phyloP scores from a whole-genome alignment of 2,329 filamentous ascomycete species.

The Magnaporthiopsis rhizophila region DNA sequence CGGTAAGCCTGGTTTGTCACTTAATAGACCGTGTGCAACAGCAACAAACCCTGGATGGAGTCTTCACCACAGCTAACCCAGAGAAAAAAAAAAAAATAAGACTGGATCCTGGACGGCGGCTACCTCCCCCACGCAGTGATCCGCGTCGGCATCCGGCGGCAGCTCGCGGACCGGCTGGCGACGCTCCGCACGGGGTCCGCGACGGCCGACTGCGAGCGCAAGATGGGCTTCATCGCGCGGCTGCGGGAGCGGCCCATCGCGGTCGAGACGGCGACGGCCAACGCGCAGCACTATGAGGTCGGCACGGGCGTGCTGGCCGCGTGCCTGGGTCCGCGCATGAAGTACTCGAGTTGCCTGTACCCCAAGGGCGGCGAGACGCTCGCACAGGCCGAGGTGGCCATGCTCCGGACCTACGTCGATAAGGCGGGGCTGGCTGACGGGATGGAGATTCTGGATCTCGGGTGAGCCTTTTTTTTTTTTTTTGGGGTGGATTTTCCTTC shows the following conservation, averaged over 20 bases:
- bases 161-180: slow-evolving; percentile 52
- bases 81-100: slow-evolving; percentile 15
- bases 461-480: slow-evolving; percentile 39
- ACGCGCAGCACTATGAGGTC: slow-evolving; percentile 67
- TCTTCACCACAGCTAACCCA: too few relatives aligned
- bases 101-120: slow-evolving; percentile 55
- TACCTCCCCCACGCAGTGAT: slow-evolving; percentile 57
- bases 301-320: slow-evolving; percentile 54
- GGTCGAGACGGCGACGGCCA: slow-evolving; percentile 57
- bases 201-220: slow-evolving; percentile 44
- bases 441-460: slow-evolving; percentile 54
- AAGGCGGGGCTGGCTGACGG: slow-evolving; percentile 52
- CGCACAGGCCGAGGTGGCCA: slow-evolving; percentile 56
- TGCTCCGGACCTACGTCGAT: slow-evolving; percentile 56
- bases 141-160: slow-evolving; percentile 56
- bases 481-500: too few relatives aligned
- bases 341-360: slow-evolving; percentile 63
- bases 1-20: neutral
- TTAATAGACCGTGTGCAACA: neutral
- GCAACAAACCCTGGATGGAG: too few relatives aligned
- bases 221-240: slow-evolving; percentile 54
- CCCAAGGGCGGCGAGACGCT: slow-evolving; percentile 54
- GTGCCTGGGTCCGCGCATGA: slow-evolving; percentile 61
- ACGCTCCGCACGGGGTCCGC: slow-evolving; percentile 34
- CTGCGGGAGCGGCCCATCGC: slow-evolving; percentile 57